Conservation (phyloP, 805 yeast genomes). For the Kodamaea restingae region DNA sequence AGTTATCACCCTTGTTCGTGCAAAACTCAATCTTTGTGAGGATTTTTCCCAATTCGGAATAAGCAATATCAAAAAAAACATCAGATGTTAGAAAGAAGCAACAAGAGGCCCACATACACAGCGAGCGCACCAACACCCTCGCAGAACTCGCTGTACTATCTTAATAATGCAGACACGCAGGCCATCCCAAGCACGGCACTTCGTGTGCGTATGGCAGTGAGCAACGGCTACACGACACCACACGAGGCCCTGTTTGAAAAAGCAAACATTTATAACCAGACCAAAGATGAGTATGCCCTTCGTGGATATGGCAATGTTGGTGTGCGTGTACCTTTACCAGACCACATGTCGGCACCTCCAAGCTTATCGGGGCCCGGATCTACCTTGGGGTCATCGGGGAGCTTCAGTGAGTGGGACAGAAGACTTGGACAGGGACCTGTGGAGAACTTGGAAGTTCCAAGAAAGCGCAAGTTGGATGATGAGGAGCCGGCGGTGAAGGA, state of each 20-base stretch:
- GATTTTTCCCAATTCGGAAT: not conserved
- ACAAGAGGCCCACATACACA: slow-evolving; percentile 28
- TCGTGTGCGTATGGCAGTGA: slow-evolving; percentile 66
- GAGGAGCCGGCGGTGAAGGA: slow-evolving; percentile 10
- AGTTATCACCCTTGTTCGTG: no score
- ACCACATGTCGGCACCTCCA: slow-evolving; percentile 42
- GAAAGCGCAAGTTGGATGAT: slow-evolving; percentile 29
- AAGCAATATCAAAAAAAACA: not conserved
- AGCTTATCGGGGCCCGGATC: slow-evolving; percentile 40
- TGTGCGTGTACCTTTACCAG: slow-evolving; percentile 40
- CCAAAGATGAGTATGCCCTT: slow-evolving; percentile 3
- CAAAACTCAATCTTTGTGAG: no score
- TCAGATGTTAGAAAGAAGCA: slow-evolving; percentile 2
- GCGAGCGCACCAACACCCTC: slow-evolving; percentile 5
- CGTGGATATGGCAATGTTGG: slow-evolving; percentile 9
- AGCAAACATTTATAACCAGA: slow-evolving; percentile 8
- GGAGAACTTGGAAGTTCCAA: slow-evolving; percentile 17
- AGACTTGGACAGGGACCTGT: slow-evolving; percentile 11
- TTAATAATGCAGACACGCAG: slow-evolving; percentile 1
- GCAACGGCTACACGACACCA: slow-evolving; percentile 49
- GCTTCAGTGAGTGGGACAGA: slow-evolving; percentile 41
- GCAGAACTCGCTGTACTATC: slow-evolving; percentile 18
- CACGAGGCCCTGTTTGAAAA: slow-evolving; percentile 9
- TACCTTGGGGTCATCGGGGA: slow-evolving; percentile 40
- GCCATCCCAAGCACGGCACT: slow-evolving; percentile 44